phyloP scores from a whole-genome alignment of 495 filamentous ascomycete genomes.

The Choiromyces venosus region DNA sequence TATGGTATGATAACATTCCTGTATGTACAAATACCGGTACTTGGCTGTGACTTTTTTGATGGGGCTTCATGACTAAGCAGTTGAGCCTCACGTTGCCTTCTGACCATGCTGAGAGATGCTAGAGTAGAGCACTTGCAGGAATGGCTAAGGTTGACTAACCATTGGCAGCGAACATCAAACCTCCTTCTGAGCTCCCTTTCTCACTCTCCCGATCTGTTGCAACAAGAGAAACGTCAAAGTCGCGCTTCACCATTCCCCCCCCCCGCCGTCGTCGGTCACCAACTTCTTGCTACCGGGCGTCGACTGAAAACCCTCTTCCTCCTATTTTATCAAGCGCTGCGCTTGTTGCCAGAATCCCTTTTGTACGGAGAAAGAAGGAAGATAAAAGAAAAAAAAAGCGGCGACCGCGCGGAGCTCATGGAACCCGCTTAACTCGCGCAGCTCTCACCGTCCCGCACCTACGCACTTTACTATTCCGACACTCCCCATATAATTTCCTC shows the following conservation, averaged over 20 bases:
- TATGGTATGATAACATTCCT: neutral
- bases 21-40: neutral
- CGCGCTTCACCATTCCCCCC: constrained; percentile 31
- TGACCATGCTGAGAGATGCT: constrained; percentile 24
- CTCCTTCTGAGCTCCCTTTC: constrained; percentile 35
- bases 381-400: neutral
- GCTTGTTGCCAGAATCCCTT: neutral
- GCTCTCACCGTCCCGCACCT: constrained; percentile 20
- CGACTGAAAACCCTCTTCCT: constrained; percentile 13
- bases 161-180: constrained; percentile 16
- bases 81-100: constrained; percentile 15
- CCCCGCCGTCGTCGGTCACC: constrained; percentile 27
- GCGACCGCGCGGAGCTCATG: constrained; percentile 19
- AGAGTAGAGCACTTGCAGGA: constrained; percentile 23
- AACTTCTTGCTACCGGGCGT: constrained; percentile 33
- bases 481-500: constrained; percentile 54
- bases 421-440: constrained; percentile 26
- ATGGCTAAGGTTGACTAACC: constrained; percentile 12
- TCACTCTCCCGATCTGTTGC: constrained; percentile 29
- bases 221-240: constrained; percentile 34
- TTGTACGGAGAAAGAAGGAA: neutral
- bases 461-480: constrained; percentile 10
- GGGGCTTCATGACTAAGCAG: constrained; percentile 21
- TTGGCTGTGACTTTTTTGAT: neutral
- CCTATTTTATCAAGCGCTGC: neutral